Percentiles rank a stretch among this genome's conserved stretches.
Conservation (phyloP, 139 green algal species). For the Chlamydomonas sp. region DNA sequence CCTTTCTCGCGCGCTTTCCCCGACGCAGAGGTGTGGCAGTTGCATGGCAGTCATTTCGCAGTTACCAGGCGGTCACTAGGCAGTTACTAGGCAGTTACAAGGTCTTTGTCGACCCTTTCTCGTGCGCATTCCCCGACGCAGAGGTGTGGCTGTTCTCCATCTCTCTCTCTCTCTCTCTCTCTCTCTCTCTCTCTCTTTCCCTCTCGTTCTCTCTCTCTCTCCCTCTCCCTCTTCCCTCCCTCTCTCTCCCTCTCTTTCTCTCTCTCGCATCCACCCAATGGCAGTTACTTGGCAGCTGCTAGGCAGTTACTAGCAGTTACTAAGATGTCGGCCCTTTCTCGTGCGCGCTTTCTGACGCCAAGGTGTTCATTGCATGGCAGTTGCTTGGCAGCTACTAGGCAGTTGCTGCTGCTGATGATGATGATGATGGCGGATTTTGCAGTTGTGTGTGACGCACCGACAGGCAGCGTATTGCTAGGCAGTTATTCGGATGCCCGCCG, state of each 20-base stretch:
- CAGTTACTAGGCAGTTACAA: too few relatives aligned
- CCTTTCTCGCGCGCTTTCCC: constrained; percentile 72
- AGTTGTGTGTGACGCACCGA: too few relatives aligned
- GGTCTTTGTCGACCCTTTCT: constrained; percentile 77
- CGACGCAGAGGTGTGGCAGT: constrained; percentile 51
- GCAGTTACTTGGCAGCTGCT: background rate
- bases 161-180: background rate
- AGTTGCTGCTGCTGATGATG: too few relatives aligned
- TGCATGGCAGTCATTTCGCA: background rate
- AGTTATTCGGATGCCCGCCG: too few relatives aligned
- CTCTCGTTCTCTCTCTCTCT: background rate
- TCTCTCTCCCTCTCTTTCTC: background rate
- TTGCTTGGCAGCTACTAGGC: too few relatives aligned
- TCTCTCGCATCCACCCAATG: background rate
- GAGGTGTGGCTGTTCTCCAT: background rate
- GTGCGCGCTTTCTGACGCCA: constrained; percentile 53
- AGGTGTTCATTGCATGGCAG: background rate
- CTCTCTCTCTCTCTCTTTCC: background rate
- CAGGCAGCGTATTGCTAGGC: too few relatives aligned
- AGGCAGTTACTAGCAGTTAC: constrained; percentile 93
- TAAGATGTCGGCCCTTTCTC: constrained; percentile 70
- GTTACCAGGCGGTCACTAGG: background rate
- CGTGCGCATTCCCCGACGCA: constrained; percentile 56
- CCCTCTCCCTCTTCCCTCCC: background rate
- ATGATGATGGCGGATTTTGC: too few relatives aligned